Percentiles rank a stretch among this genome's conserved stretches.
These are phyloP conservation scores for Chenopodium album DNA, from an alignment of 148 eudicot species.

Conservation along the genomic window DNA sequence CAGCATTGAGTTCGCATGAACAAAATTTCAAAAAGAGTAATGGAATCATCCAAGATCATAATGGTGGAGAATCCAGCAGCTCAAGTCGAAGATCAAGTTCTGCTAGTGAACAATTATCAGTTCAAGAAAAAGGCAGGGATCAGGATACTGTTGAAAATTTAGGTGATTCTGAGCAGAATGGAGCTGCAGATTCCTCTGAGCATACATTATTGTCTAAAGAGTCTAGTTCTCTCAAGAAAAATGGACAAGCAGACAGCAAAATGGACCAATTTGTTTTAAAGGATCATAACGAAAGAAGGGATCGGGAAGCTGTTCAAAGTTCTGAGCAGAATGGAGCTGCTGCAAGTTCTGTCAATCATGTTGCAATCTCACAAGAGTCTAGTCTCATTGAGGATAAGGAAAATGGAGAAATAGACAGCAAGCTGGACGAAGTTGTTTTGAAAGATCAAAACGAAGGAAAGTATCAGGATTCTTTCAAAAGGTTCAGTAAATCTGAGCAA, in stretches of 20 bases:
- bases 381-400: not conserved
- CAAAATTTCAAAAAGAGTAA: conserved; percentile 26
- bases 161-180: conserved; percentile 22
- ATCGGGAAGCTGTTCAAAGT: conserved; percentile 24
- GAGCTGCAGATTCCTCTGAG: conserved; percentile 13
- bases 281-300: conserved; percentile 21
- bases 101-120: conserved; percentile 23
- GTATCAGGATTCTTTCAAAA: conserved; percentile 23
- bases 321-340: conserved; percentile 27
- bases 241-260: not conserved
- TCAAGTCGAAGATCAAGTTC: conserved; percentile 35
- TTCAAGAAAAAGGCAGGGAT: conserved; percentile 22
- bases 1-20: conserved; percentile 21
- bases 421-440: not conserved
- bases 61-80: conserved; percentile 34
- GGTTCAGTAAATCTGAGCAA: conserved; percentile 26
- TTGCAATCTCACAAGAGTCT: conserved; percentile 9
- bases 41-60: conserved; percentile 32
- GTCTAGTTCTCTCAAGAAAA: not conserved
- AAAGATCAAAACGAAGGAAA: conserved; percentile 21
- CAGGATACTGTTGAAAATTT: conserved; percentile 15
- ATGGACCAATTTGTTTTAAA: not conserved
- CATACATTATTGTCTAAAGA: conserved; percentile 9
- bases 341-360: conserved; percentile 6
- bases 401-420: conserved; percentile 7